Base-by-base conservation (phyloP, 768 basidiomycete species). In the Panaeolus papilionaceus region DNA sequence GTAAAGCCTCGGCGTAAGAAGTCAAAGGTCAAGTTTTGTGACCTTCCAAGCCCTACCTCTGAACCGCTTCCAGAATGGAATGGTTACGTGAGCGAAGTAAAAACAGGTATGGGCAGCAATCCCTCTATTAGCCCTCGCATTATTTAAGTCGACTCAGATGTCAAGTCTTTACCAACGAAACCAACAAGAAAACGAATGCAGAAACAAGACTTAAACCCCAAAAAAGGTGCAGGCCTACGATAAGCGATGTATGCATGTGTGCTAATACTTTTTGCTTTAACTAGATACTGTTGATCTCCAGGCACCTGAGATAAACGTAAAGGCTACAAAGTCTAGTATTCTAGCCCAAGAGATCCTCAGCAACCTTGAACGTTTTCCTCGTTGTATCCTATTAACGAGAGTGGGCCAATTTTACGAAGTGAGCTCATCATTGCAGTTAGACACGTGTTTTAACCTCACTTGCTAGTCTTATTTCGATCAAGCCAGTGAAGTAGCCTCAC, bases 321-420 rank as follows among this genome's bases (percentile, higher is more conserved):
- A 70, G 44, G 51, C 64, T 38, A 28, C 66, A 37, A 75, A 75
- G 64, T 78, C 81, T 40, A 77, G 76, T n/a, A 78, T 84, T 61
- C 84, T 97, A 23, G 91, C 94, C 2, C 83, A 75, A 51, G 90
- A 89, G 70, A 90, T 98, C 38, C 82, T 87, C 69, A 78, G 85
- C 28, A 95, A 98, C 73, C 82, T 92, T 20, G 79, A 82, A 45
- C 86, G 81, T 61, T 98, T 95, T 74, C 92, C 96, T 23, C 92
- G 96, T 72, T 96, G 95, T 74, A 84, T 98, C 37, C 82, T 98
- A 28, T 84, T 99, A 18, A 98, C 96, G 8, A 88, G 94, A 64
- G 95, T 98, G 11, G 96, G 96, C 14, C 91, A 95, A 72, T 98
- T 98, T 77, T 98, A 97, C 75, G 96, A 98, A 86, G 96, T 94